Base-by-base conservation (phyloP, 148 eudicot genomes). In the Rhododendron molle region DNA sequence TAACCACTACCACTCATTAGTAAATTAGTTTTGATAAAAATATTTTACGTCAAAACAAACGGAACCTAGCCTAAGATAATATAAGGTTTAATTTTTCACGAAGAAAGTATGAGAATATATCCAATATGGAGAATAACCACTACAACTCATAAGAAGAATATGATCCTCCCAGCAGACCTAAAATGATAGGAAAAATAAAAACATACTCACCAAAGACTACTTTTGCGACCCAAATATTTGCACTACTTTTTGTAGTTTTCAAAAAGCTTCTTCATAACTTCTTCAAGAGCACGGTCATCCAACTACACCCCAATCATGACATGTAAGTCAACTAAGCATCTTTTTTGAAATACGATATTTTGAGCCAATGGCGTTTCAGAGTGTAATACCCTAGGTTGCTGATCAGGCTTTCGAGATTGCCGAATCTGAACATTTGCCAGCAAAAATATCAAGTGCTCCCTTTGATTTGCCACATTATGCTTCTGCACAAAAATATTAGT, bases 371-470 rank as follows among this genome's bases (percentile, higher is more conserved):
- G 38, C 36, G 14, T 71, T 43, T 46, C 18, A 43, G 78, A 46
- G 87, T n/a, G 77, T 88, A 84, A 67, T 76, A 94, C 99, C 99
- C 93, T 93, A 65, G 98, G 99, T 81, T 93, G 98, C 85, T 94
- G 98, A 89, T 97, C 99, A 71, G 98, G 98, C 89, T 97, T 93
- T 77, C 98, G 99, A 84, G 92, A 90, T 65, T 97, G 99, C 14
- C 99, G 92, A 87, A 93, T 97, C 86, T 97, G 99, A 56, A 97
- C 99, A 93, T 97, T 97, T 73, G 99, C 99, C 83, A 97, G 98
- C 80, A 97, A 89, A 87, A 97, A 91, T 89, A 97, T 97, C 69
- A 97, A 93, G 87, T 97, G 99, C 93, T 97, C 99, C 88, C 99
- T 88, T 91, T 97, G 98, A 92, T 97, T 97, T 67, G 98, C 95